phyloP scores from a whole-genome alignment of 805 yeast species.

The Helenozyma rhizophorensis region DNA sequence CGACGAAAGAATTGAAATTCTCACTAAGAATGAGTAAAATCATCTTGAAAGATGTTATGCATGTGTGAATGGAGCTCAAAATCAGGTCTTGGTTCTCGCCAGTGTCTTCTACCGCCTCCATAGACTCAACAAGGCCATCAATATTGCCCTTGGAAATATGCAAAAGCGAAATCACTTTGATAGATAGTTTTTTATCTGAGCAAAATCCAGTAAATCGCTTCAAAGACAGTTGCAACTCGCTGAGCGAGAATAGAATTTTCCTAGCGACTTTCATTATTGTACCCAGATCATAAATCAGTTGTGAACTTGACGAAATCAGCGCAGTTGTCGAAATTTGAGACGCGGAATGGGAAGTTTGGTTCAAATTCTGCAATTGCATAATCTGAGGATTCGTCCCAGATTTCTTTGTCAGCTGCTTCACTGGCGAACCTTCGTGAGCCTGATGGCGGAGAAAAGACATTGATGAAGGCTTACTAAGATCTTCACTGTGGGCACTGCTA shows the following conservation, averaged over 20 bases:
- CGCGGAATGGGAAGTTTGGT: too few relatives aligned
- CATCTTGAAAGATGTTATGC: slow-evolving; percentile 46
- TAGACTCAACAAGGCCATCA: slow-evolving; percentile 52
- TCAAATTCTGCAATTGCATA: too few relatives aligned
- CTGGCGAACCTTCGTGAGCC: too few relatives aligned
- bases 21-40: slow-evolving; percentile 46
- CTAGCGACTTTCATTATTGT: slow-evolving; percentile 46
- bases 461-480: too few relatives aligned
- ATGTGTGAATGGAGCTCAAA: slow-evolving; percentile 25
- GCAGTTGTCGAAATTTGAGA: too few relatives aligned
- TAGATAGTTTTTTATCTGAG: slow-evolving; percentile 49
- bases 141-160: slow-evolving; percentile 51
- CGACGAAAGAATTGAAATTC: slow-evolving; percentile 46
- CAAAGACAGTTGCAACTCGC: slow-evolving; percentile 60
- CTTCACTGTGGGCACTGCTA: too few relatives aligned
- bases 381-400: not conserved
- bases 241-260: slow-evolving; percentile 56
- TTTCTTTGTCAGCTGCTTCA: not conserved
- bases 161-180: slow-evolving; percentile 48
- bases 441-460: too few relatives aligned
- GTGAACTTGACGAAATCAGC: slow-evolving; percentile 1
- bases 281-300: slow-evolving; percentile 11
- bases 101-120: slow-evolving; percentile 45
- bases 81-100: slow-evolving; percentile 29
- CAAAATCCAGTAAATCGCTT: slow-evolving; percentile 56